Evolutionary conservation across 2,329 filamentous ascomycete species (phyloP), one percentile per base, ranked within the genome.

Genomic region (Sarocladiaceae sp.): DNA sequence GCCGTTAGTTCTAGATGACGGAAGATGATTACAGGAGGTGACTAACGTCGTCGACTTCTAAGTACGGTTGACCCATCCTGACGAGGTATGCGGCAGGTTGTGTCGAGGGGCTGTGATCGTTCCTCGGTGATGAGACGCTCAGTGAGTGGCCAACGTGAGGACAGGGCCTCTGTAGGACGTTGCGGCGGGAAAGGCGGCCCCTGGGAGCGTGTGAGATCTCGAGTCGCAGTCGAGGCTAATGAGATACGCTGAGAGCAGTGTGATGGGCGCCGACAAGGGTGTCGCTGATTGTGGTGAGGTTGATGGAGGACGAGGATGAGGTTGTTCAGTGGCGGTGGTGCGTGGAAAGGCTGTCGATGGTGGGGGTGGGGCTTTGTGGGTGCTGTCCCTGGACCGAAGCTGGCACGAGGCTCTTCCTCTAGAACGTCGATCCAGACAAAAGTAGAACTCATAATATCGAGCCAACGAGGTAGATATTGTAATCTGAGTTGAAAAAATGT

Each of bases 1-100:
- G 15, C 17, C 4, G 33, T 55, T 36, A 55, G 48, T 50, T 8
- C 5, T 25, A 20, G 5, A 13, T 39, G 11, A 42, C 15, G 8
- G 7, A 28, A 35, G 11, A 26, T 20, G 22, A 31, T 15, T 13
- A 26, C 5, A n/a, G 17, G n/a, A 28, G 5, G 8, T 54, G 18
- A 50, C 47, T 35, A 17, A 50, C 47, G 28, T 50, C 47, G 18
- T 50, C 47, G 33, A 50, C 31, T 33, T 48, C 44, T 33, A 48
- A 15, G 44, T 23, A 48, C 13, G 44, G 25, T 28, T 33, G 12
- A n/a, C 44, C 28, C 44, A 48, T 48, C 22, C 5, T 48, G 44
- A 29, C 29, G 26, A 7, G 11, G 17, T 18, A 7, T 10, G 18
- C 17, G 37, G 37, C 22, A 20, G 20, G 11, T n/a, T 10, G 40